These are phyloP conservation scores for Colletotrichum eleusines DNA, from an alignment of 2,329 filamentous ascomycete species.

Conservation along the genomic window DNA sequence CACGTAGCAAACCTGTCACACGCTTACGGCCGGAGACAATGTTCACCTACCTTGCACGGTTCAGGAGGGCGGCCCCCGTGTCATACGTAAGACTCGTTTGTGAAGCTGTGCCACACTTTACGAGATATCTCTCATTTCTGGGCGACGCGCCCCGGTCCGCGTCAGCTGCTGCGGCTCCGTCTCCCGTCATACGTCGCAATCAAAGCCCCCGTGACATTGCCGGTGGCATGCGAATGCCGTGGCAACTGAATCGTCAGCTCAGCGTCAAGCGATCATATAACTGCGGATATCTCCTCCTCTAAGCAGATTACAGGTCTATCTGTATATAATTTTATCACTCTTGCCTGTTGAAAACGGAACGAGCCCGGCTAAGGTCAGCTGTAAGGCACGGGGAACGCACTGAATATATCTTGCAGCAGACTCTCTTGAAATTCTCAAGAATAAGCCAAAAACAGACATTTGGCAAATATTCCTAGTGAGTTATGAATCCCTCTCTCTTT, in stretches of 20 bases:
- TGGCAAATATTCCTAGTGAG: not conserved
- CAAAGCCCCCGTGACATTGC: not conserved
- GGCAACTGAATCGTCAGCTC: not conserved
- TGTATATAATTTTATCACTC: not conserved
- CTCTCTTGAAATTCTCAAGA: not conserved
- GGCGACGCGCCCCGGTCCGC: not conserved
- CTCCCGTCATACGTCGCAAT: not conserved
- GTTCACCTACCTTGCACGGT: too few species aligned
- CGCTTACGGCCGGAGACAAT: not conserved
- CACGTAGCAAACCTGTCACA: not conserved
- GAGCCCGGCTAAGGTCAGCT: not conserved
- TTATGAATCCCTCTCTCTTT: not conserved
- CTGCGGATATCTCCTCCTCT: fast-evolving
- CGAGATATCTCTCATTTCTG: not conserved
- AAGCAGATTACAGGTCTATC: too few species aligned
- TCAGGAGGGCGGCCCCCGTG: not conserved
- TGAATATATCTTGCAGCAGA: not conserved
- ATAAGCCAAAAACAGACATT: not conserved
- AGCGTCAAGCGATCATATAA: not conserved
- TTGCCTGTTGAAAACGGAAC: not conserved
- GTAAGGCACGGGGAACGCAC: not conserved
- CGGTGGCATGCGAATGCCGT: too few species aligned
- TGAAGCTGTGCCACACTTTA: not conserved
- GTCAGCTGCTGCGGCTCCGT: not conserved
- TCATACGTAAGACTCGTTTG: not conserved